These are phyloP conservation scores for Neurospora pannonica DNA, from an alignment of 495 filamentous ascomycete species.

Conservation along the genomic window DNA sequence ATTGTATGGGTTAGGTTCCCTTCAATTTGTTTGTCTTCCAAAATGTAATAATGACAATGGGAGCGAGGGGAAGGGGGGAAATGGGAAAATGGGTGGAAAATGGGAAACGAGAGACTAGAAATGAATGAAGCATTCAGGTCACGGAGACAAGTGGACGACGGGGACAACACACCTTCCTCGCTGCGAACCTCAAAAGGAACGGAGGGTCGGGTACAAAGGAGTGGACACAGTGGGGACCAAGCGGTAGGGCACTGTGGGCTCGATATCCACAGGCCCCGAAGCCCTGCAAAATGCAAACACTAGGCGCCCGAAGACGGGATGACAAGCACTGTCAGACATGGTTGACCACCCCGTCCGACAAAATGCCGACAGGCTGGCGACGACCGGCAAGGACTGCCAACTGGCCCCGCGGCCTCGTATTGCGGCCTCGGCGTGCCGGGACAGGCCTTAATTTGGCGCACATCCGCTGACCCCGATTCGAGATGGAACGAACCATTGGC, in stretches of 20 bases:
- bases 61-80: background rate
- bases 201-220: background rate
- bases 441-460: background rate
- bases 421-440: background rate
- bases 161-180: background rate
- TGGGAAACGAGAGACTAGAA: background rate
- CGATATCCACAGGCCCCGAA: background rate
- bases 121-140: background rate
- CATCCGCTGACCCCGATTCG: background rate
- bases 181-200: background rate
- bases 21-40: background rate
- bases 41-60: background rate
- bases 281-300: background rate
- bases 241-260: background rate
- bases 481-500: background rate
- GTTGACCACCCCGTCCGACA: background rate
- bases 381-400: background rate
- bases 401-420: background rate
- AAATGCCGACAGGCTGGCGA: background rate
- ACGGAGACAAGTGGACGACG: background rate
- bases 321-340: background rate
- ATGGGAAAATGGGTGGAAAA: background rate
- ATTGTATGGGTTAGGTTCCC: background rate
- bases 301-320: background rate
- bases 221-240: background rate